Evolutionary conservation across 179 eudicot species (phyloP).

Genomic region (Camellia oleifera): DNA sequence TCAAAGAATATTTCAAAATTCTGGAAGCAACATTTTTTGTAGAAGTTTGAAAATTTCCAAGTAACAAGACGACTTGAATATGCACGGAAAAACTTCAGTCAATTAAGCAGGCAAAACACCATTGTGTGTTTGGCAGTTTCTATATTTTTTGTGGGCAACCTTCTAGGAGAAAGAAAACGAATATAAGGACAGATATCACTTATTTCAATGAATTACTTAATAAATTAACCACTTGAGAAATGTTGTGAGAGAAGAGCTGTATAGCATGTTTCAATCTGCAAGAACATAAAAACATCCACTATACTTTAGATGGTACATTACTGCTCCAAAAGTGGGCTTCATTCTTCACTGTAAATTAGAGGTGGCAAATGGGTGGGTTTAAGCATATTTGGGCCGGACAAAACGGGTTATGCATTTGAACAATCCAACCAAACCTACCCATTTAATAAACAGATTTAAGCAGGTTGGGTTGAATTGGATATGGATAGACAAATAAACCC

Average conservation of each 20-base stretch:
- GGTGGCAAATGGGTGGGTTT: too few relatives aligned
- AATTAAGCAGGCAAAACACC: not conserved
- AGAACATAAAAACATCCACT: not conserved
- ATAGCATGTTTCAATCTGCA: not conserved
- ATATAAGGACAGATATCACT: not conserved
- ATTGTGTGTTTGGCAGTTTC: not conserved
- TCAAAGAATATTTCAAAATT: not conserved
- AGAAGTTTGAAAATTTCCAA: not conserved
- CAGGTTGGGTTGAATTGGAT: too few relatives aligned
- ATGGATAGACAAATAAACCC: too few relatives aligned
- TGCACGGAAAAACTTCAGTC: not conserved
- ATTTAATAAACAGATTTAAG: too few relatives aligned
- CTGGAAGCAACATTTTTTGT: not conserved
- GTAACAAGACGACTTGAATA: not conserved
- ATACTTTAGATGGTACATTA: not conserved
- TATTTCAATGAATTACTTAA: not conserved
- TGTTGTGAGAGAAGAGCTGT: not conserved
- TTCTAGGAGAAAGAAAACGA: not conserved
- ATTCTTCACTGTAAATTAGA: not conserved
- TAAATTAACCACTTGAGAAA: not conserved
- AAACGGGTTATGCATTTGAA: too few relatives aligned
- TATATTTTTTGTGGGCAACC: not conserved
- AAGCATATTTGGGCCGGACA: too few relatives aligned
- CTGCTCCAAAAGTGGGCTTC: not conserved
- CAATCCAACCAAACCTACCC: too few relatives aligned